Percentiles rank a stretch among this genome's conserved stretches.
Conservation (phyloP, 257 asterid species). For the Penstemon barbatus region DNA sequence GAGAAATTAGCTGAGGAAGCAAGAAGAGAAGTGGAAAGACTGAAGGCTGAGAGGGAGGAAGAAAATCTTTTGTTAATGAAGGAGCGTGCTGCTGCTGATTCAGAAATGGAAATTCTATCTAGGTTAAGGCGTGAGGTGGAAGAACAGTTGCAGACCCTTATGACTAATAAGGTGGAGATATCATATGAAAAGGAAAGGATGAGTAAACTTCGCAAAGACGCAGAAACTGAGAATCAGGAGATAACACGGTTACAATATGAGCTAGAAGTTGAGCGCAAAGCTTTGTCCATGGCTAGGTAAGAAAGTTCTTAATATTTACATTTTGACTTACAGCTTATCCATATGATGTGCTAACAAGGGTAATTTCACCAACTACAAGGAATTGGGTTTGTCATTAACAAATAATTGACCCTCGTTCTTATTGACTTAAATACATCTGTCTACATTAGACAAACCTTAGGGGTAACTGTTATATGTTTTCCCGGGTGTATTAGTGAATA, state of each 20-base stretch:
- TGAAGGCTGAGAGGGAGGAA: conserved; percentile 75
- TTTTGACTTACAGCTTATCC: conserved; percentile 18
- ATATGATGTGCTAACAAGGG: no score
- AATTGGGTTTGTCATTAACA: no score
- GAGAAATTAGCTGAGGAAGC: conserved; percentile 84
- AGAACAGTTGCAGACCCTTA: conserved; percentile 74
- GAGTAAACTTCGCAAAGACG: conserved; percentile 72
- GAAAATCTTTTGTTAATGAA: conserved; percentile 72
- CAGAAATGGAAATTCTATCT: conserved; percentile 86
- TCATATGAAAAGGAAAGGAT: conserved; percentile 86
- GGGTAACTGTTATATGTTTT: no score
- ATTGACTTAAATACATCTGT: no score
- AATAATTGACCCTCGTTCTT: no score
- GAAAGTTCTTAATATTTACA: conserved; percentile 26
- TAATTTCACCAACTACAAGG: no score
- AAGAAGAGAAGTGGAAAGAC: conserved; percentile 68
- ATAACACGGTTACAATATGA: conserved; percentile 82
- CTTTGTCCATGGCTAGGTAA: conserved; percentile 90
- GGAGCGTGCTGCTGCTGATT: conserved; percentile 85
- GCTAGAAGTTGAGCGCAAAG: conserved; percentile 97
- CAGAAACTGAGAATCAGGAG: conserved; percentile 78
- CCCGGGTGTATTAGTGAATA: no score
- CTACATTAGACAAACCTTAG: no score
- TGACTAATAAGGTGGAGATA: conserved; percentile 72
- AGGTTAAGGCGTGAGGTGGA: conserved; percentile 82